These are phyloP conservation scores for Nepenthes alata DNA, from an alignment of 179 eudicot genomes.

Conservation along the genomic window DNA sequence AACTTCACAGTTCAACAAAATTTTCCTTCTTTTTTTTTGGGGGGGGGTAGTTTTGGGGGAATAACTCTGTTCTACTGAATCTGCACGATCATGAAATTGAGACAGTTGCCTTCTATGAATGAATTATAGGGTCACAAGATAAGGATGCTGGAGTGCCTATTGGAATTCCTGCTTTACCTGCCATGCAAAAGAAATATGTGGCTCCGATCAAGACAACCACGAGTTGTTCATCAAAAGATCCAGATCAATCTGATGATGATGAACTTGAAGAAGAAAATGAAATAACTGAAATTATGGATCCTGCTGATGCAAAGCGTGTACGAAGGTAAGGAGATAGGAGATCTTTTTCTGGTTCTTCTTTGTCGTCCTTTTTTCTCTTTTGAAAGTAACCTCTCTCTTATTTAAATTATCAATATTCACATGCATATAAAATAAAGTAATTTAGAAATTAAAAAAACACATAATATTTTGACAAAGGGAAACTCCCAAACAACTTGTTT, in stretches of 20 bases:
- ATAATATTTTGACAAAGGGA: too few species aligned
- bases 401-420: background rate
- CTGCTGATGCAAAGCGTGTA: slow-evolving; percentile 70
- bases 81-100: slow-evolving; percentile 27
- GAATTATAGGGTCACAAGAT: slow-evolving; percentile 39
- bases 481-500: too few species aligned
- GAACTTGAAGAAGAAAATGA: slow-evolving; percentile 82
- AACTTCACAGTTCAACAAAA: background rate
- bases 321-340: slow-evolving; percentile 45
- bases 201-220: slow-evolving; percentile 60
- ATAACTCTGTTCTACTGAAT: background rate
- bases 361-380: too few species aligned
- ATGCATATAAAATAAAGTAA: too few species aligned
- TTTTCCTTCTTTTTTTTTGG: background rate
- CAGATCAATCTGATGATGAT: slow-evolving; percentile 66
- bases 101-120: too few species aligned
- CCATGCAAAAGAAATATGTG: slow-evolving; percentile 36
- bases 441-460: too few species aligned
- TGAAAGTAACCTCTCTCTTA: background rate
- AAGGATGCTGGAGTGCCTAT: slow-evolving; percentile 40
- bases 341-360: background rate
- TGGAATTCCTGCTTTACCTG: slow-evolving; percentile 51
- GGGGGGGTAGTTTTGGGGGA: background rate
- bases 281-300: slow-evolving; percentile 40
- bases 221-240: slow-evolving; percentile 74